phyloP scores from a whole-genome alignment of 148 eudicot genomes.

The Rhododendron mucronatum region DNA sequence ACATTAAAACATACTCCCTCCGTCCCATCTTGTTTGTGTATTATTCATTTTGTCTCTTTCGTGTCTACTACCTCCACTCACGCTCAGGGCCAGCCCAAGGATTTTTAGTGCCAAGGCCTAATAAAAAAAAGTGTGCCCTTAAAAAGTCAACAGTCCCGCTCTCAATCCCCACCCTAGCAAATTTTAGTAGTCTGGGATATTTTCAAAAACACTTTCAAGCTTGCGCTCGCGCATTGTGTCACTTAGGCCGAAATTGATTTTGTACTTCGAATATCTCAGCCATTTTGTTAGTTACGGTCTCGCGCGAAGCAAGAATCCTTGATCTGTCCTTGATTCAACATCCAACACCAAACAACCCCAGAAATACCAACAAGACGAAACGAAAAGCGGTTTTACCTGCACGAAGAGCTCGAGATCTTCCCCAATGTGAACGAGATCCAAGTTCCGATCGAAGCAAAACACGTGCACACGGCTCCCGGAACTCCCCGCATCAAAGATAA shows the following conservation, averaged over 20 bases:
- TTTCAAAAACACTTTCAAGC: not conserved
- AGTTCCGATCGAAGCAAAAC: conserved; percentile 67
- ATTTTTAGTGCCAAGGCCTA: too few relatives aligned
- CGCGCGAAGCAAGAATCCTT: not conserved
- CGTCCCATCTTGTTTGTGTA: too few relatives aligned
- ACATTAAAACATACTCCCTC: not conserved
- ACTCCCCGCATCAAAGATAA: conserved; percentile 94
- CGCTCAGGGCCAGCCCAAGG: too few relatives aligned
- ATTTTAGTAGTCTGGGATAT: not conserved
- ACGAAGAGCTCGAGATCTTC: conserved; percentile 45
- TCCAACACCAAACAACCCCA: not conserved
- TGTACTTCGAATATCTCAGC: not conserved
- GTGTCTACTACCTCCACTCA: too few relatives aligned
- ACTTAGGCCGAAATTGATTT: not conserved
- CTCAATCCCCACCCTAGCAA: not conserved
- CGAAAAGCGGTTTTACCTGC: conserved; percentile 23
- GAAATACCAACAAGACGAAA: not conserved
- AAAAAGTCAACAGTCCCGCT: not conserved
- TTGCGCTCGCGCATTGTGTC: too few relatives aligned
- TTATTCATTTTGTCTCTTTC: too few relatives aligned
- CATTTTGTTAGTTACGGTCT: not conserved
- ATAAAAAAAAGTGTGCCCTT: too few relatives aligned
- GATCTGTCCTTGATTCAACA: not conserved
- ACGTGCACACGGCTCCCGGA: conserved; percentile 98
- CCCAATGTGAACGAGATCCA: conserved; percentile 82